These are phyloP conservation scores for Rubia peregrina DNA, from an alignment of 305 asterid genomes.

Conservation along the genomic window DNA sequence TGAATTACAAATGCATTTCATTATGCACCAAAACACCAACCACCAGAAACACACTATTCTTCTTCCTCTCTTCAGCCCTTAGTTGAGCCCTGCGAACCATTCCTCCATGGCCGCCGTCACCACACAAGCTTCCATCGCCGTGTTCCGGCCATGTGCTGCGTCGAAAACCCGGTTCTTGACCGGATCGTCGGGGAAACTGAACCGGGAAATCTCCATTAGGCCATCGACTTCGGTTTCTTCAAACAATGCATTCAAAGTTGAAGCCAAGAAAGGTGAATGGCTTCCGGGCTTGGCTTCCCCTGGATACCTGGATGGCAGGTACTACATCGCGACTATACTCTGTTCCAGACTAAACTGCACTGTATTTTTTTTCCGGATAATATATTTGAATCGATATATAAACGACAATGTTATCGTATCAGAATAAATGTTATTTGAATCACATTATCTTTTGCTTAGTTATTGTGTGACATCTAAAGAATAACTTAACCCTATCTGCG, in stretches of 20 bases:
- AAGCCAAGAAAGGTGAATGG: conserved; percentile 98
- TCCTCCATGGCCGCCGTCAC: conserved; percentile 55
- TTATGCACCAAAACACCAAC: conserved; percentile 11
- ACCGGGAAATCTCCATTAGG: conserved; percentile 43
- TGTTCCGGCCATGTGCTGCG: conserved; percentile 48
- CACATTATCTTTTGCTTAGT: no score
- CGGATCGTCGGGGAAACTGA: conserved; percentile 59
- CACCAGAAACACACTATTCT: conserved; percentile 1
- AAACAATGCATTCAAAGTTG: conserved; percentile 45
- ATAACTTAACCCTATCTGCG: no score
- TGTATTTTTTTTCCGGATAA: no score
- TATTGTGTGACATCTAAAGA: no score
- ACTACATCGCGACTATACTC: neutral
- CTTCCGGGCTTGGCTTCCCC: conserved; percentile 92
- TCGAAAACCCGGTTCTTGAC: conserved; percentile 40
- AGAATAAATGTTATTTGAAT: no score
- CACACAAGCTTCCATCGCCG: conserved; percentile 54
- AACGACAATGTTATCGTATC: no score
- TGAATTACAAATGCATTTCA: conserved; percentile 31
- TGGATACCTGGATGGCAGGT: conserved; percentile 80
- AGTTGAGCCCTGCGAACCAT: conserved; percentile 7
- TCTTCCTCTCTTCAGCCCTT: neutral
- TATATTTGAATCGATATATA: no score
- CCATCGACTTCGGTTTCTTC: conserved; percentile 27
- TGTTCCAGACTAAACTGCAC: no score